These are phyloP conservation scores for Chaetomiaceae sp. DNA, from an alignment of 2,329 filamentous ascomycete species.

Conservation along the genomic window DNA sequence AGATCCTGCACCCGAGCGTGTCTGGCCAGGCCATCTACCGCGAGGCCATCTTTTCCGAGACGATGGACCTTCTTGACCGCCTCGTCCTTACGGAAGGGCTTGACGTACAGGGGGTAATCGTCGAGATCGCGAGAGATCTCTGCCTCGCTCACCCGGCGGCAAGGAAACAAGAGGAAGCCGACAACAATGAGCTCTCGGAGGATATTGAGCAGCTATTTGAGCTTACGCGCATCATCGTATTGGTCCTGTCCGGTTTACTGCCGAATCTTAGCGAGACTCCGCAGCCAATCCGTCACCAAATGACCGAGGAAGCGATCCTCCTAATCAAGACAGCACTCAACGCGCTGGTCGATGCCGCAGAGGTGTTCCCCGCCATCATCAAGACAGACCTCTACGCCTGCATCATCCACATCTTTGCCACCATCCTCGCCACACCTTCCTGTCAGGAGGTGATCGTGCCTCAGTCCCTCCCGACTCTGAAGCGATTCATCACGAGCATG, in stretches of 20 bases:
- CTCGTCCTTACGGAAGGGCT: constrained; percentile 87
- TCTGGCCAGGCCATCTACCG: constrained; percentile 96
- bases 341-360: constrained; percentile 87
- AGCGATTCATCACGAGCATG: constrained; percentile 80
- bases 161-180: constrained; percentile 58
- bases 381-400: constrained; percentile 94
- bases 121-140: constrained; percentile 86
- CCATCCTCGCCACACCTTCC: constrained; percentile 78
- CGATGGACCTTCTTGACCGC: constrained; percentile 90
- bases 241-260: constrained; percentile 82
- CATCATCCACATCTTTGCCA: constrained; percentile 94
- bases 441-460: constrained; percentile 89
- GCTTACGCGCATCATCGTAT: constrained; percentile 89
- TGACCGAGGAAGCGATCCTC: constrained; percentile 81
- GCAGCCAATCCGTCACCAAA: constrained; percentile 64
- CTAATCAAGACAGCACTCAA: constrained; percentile 77
- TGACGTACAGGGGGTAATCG: constrained; percentile 85
- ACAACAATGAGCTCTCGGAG: constrained; percentile 80
- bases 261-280: constrained; percentile 72
- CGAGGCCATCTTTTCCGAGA: constrained; percentile 92
- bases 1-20: constrained; percentile 89
- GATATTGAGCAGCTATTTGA: constrained; percentile 98
- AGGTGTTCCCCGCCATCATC: constrained; percentile 94
- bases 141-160: constrained; percentile 91
- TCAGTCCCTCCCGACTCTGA: constrained; percentile 83